phyloP scores from a whole-genome alignment of 257 asterid species.

The Ligustrum vulgare region DNA sequence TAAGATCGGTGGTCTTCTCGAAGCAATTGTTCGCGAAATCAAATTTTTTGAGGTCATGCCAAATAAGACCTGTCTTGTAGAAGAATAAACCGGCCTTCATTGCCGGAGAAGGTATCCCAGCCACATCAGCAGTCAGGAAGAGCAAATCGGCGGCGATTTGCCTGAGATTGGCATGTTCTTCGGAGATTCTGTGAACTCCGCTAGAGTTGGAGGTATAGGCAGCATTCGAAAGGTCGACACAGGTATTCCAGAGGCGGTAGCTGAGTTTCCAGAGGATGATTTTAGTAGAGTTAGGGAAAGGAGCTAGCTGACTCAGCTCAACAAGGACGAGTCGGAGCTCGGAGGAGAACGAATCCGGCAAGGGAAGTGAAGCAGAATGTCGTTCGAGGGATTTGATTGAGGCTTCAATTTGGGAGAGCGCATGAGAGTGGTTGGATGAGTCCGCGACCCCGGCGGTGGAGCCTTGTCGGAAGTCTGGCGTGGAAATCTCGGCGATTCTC shows the following conservation, averaged over 20 bases:
- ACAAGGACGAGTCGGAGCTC: conserved; percentile 49
- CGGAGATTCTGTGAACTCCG: conserved; percentile 33
- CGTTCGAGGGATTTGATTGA: conserved; percentile 62
- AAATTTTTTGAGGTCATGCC: conserved; percentile 64
- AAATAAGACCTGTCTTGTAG: conserved; percentile 80
- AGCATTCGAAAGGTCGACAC: conserved; percentile 84
- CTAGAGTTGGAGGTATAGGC: conserved; percentile 24
- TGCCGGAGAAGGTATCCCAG: conserved; percentile 75
- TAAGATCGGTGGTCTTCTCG: conserved; percentile 89
- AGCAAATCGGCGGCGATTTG: conserved; percentile 84
- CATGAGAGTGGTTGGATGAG: conserved; percentile 33
- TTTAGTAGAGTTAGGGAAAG: conserved; percentile 65
- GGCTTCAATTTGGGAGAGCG: conserved; percentile 63
- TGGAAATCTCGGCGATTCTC: conserved; percentile 77
- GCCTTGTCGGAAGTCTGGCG: conserved; percentile 61
- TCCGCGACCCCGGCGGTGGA: conserved; percentile 31
- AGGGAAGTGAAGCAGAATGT: conserved; percentile 46
- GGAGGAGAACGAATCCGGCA: conserved; percentile 59
- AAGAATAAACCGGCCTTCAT: conserved; percentile 75
- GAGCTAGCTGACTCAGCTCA: conserved; percentile 62
- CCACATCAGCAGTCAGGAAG: conserved; percentile 57
- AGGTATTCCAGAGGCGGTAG: conserved; percentile 93
- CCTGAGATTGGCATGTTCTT: conserved; percentile 83
- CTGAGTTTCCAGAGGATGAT: conserved; percentile 83
- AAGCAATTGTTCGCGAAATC: conserved; percentile 78